Base-by-base conservation (phyloP, 306 rosid species). In the Sindora glabra region DNA sequence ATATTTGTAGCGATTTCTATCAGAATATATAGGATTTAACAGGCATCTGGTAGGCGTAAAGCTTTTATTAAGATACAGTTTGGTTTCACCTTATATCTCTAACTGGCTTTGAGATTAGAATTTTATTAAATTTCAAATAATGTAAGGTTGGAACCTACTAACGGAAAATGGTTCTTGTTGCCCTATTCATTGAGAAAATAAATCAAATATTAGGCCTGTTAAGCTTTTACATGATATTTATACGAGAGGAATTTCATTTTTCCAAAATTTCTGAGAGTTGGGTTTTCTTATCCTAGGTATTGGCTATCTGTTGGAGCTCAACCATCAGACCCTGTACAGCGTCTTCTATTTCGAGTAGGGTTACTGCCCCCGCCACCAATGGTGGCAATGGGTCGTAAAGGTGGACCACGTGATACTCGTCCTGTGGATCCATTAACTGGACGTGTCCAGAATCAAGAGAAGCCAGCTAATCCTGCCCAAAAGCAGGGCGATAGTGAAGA, bases 241-340 rank as follows among this genome's bases (percentile, higher is more conserved):
- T 30, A 5, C 17, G 57, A 64, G 37, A 59, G 23, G n/a, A 45
- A 22, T 73, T 15, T n/a, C n/a, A n/a, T n/a, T n/a, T n/a, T n/a
- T 62, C 53, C 42, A 15, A 32, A 23, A 15, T 16, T 17, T 50
- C 42, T 18, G 23, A 53, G 55, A 12, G 6, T 14, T 5, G 18
- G 55, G 58, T 51, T 52, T 23, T 5, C 50, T 0, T 56, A n/a
- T 4, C 29, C 62, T 58, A 91, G 98, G 81, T 91, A 91, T 70
- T 91, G 97, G 98, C 79, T 91, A 12, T 91, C 96, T 45, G 92
- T 91, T 65, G 96, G 98, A 37, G 98, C 98, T 68, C 96, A 91
- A 68, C 96, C 98, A 26, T 91, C 98, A 1, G 87, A 88, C 11
- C 95, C 98, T 0, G 82, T 88, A 49, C 88, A 88, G 74, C 86